These are phyloP conservation scores for Acacia pycnantha DNA, from an alignment of 331 rosid species.

Conservation along the genomic window DNA sequence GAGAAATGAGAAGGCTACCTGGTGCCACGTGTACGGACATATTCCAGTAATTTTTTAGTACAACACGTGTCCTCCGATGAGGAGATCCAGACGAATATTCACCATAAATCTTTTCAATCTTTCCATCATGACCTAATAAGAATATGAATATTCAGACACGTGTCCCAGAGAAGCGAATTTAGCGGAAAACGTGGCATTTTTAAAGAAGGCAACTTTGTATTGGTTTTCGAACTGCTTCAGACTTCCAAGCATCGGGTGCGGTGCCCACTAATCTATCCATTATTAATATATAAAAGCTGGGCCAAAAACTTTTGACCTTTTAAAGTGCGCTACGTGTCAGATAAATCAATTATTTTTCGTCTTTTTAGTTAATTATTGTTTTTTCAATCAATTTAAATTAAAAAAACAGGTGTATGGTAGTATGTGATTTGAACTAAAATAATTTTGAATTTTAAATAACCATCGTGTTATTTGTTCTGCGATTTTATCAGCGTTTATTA, in stretches of 20 bases:
- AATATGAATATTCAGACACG: background rate
- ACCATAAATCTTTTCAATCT: background rate
- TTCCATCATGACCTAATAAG: background rate
- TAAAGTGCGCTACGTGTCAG: no score
- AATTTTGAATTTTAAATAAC: no score
- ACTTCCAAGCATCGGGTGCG: background rate
- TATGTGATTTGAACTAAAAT: no score
- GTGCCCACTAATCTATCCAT: background rate
- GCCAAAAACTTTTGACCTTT: no score
- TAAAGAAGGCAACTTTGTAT: background rate
- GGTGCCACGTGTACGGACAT: background rate
- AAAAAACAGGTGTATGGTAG: no score
- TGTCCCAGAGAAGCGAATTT: background rate
- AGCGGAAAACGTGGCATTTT: background rate
- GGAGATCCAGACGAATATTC: background rate
- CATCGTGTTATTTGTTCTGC: no score
- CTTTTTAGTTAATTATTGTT: no score
- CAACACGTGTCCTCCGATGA: background rate
- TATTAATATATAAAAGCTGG: no score
- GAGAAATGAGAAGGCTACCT: background rate
- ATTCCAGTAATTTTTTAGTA: background rate
- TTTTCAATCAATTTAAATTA: no score
- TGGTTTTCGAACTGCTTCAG: background rate
- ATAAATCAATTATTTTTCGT: no score
- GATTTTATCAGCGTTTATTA: no score